A percentile compares a stretch with the other conserved stretches of the same genome.
phyloP scores from a whole-genome alignment of 2,329 filamentous ascomycete genomes.

The Alternaria metachromatica region DNA sequence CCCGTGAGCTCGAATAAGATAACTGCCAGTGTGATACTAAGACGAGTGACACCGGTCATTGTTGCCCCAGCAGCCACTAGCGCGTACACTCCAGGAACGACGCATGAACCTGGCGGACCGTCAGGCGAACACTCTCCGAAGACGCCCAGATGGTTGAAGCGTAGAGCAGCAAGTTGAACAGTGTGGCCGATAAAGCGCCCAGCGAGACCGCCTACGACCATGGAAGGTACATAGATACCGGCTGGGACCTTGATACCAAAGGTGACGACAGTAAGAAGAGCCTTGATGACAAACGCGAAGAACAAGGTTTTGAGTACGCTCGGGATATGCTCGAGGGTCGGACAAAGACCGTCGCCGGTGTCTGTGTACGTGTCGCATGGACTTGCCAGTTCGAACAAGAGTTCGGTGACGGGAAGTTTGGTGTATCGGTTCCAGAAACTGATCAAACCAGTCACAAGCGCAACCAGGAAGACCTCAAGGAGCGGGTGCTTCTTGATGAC shows the following conservation, averaged over 20 bases:
- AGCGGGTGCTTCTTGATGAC: slow-evolving; percentile 84
- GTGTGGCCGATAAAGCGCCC: slow-evolving; percentile 86
- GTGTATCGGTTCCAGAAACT: slow-evolving; percentile 96
- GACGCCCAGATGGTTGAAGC: slow-evolving; percentile 72
- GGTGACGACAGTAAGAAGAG: slow-evolving; percentile 83
- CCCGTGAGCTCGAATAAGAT: slow-evolving; percentile 97
- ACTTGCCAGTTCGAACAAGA: slow-evolving; percentile 87
- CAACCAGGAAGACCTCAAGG: slow-evolving; percentile 87
- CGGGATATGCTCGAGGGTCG: slow-evolving; percentile 77
- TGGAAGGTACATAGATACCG: slow-evolving; percentile 97
- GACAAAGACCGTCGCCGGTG: slow-evolving; percentile 79
- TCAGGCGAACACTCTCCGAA: slow-evolving; percentile 76
- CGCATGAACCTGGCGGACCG: slow-evolving; percentile 76
- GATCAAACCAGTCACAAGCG: slow-evolving; percentile 79
- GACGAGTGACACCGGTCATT: slow-evolving; percentile 94
- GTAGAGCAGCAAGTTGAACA: slow-evolving; percentile 80
- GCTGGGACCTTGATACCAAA: slow-evolving; percentile 97
- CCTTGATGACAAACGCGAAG: slow-evolving; percentile 86
- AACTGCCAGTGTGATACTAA: slow-evolving; percentile 92
- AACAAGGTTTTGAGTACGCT: slow-evolving; percentile 74
- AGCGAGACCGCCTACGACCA: slow-evolving; percentile 95
- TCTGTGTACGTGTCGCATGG: slow-evolving; percentile 77
- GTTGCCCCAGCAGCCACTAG: slow-evolving; percentile 93
- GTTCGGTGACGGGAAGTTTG: slow-evolving; percentile 85
- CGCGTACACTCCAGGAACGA: slow-evolving; percentile 96